Base-by-base conservation (phyloP, 2,329 filamentous ascomycete genomes). In the Aspergillus quadrilineatus region DNA sequence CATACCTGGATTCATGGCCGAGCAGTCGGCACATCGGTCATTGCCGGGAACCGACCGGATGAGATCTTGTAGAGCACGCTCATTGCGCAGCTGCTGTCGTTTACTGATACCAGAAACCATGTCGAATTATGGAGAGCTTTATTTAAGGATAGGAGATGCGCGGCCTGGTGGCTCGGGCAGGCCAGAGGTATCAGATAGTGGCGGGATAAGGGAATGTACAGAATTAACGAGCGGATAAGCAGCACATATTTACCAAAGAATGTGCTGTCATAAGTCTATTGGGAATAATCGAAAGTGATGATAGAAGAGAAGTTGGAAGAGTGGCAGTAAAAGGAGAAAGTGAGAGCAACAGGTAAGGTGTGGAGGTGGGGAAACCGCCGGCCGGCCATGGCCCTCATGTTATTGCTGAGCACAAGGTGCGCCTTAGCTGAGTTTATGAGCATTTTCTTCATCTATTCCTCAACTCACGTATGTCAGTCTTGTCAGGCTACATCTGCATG, bases 1-100 rank as follows among this genome's bases (percentile, higher is more conserved):
- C 41, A 68, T 78, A 96, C 92, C 88, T 85, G 94, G 94, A 76
- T 97, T 97, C 73, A 87, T 86, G 59, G 91, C 88, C 71, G 87
- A 84, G 77, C 94, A 99, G 77, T 99, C 94, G 62, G 94, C 94
- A 79, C 94, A 99, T 68, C 86, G 80, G 72, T 94, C 92, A 79
- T 99, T 99, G 57, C 94, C 94, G 7, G 92, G 85, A 8, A 96
- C 82, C 37, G 80, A 85, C 64, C 89, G 89, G 64, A 97, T 88
- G 61, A 99, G 84, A 47, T 97, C 93, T 70, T 97, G 91, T 64
- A 99, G 82, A 55, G 85, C 81, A 72, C 90, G 90, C 80, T 99
- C 94, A 76, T 99, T 97, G 77, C 94, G 92, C 81, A 89, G 91
- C 82, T 97, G 93, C 79, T 97, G 91, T 77, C 94, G 91, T 83